Conservation (phyloP, 2,329 filamentous ascomycete genomes). For the Aspergillus quadricinctus region DNA sequence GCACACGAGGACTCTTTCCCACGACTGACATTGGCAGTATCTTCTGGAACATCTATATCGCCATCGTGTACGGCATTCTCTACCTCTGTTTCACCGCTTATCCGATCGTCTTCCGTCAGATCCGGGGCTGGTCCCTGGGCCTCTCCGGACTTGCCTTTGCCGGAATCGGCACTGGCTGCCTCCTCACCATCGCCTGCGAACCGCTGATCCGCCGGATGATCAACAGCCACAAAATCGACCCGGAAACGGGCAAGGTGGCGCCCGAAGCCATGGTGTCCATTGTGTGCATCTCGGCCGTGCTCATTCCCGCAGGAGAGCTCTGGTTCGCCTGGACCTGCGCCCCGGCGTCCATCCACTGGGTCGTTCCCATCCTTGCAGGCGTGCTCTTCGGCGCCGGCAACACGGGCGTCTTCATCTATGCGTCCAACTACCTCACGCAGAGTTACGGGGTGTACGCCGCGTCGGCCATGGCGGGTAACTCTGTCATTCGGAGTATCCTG, state of each 20-base stretch:
- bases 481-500: slow-evolving; percentile 66
- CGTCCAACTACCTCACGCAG: slow-evolving; percentile 72
- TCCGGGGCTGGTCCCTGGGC: slow-evolving; percentile 72
- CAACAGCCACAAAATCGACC: slow-evolving; percentile 69
- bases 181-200: slow-evolving; percentile 51
- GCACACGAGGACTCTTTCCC: background rate
- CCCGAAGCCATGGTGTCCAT: slow-evolving; percentile 80
- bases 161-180: slow-evolving; percentile 60
- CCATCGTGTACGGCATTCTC: slow-evolving; percentile 78
- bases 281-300: slow-evolving; percentile 70
- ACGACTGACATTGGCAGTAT: slow-evolving; percentile 49
- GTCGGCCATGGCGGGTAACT: slow-evolving; percentile 73
- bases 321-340: slow-evolving; percentile 87
- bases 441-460: slow-evolving; percentile 79
- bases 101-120: slow-evolving; percentile 72
- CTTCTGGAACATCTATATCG: slow-evolving; percentile 67
- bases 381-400: slow-evolving; percentile 77
- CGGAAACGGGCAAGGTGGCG: slow-evolving; percentile 64
- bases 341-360: slow-evolving; percentile 72
- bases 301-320: slow-evolving; percentile 73
- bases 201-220: slow-evolving; percentile 74
- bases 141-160: slow-evolving; percentile 73
- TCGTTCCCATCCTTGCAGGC: slow-evolving; percentile 72
- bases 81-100: slow-evolving; percentile 91
- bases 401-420: slow-evolving; percentile 75